A percentile compares a stretch with the other conserved stretches of the same genome.
Evolutionary conservation across 2,329 filamentous ascomycete species (phyloP).

Genomic region (Scedosporium aurantiacum): DNA sequence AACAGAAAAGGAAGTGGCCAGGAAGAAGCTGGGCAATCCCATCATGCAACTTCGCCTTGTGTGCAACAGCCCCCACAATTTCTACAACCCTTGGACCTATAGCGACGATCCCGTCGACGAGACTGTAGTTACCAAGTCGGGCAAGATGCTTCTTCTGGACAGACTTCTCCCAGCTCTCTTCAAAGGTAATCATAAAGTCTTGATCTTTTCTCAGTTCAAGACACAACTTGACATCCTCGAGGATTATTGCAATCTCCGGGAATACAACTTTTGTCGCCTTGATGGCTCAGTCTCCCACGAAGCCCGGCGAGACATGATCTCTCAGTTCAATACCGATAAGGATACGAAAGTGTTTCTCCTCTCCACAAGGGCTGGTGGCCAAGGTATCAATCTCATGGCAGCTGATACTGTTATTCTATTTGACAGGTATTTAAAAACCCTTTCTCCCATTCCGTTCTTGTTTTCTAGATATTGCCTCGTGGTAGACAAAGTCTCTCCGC

Average conservation of each 20-base stretch:
- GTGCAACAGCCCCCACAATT: constrained; percentile 92
- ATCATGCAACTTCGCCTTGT: constrained; percentile 84
- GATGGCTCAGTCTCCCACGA: constrained; percentile 76
- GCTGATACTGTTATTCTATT: constrained; percentile 91
- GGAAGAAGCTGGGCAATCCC: constrained; percentile 88
- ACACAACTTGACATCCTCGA: constrained; percentile 85
- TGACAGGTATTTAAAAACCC: constrained; percentile 34
- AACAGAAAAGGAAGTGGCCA: constrained; percentile 68
- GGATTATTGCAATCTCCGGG: constrained; percentile 73
- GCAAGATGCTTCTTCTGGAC: constrained; percentile 93
- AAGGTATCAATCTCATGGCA: constrained; percentile 86
- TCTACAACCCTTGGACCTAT: constrained; percentile 79
- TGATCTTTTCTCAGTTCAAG: constrained; percentile 96
- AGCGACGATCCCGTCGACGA: constrained; percentile 58
- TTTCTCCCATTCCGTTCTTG: not conserved
- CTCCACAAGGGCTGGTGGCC: constrained; percentile 82
- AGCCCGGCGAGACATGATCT: constrained; percentile 59
- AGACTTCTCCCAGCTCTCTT: constrained; percentile 71
- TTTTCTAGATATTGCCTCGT: not conserved
- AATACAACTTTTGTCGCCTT: constrained; percentile 78
- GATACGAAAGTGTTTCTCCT: constrained; percentile 70
- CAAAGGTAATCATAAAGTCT: constrained; percentile 67
- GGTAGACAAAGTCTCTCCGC: not conserved
- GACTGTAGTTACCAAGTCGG: constrained; percentile 72
- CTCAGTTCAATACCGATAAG: constrained; percentile 57